Evolutionary conservation across 208 protist species (phyloP), one percentile per base, ranked within the genome.

Genomic region (Novymonas esmeraldas): DNA sequence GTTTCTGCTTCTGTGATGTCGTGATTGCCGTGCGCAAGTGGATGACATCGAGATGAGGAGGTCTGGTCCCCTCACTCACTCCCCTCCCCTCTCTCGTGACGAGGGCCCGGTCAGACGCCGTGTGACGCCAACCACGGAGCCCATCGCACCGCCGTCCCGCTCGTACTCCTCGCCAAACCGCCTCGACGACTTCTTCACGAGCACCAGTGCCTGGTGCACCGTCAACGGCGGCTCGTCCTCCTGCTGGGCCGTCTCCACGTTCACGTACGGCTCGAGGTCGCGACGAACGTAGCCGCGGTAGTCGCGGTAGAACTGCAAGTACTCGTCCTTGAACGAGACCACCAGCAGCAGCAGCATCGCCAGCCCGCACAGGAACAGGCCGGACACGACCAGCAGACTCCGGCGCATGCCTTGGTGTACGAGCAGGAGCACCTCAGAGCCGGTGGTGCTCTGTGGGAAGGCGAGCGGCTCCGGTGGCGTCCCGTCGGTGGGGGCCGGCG

Each of bases 121-220:
- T 62, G 70, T n/a, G 55, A 76, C 44, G 6, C 48, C 46, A 2
- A 54, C 29, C 42, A 84, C 66, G 6, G 72, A 73, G 16, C 45
- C 14, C 49, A 78, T 29, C 22, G 71, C 73, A 33, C 82, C 82
- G 18, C 78, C 78, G 24, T 78, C 60, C 39, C 79, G 69, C n/a
- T 79, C 57, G 57, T 81, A 81, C 57, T 84, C 73, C 52, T 79
- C 54, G 50, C 85, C 81, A 70, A 85, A 87, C 0, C 73, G 61
- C 70, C 89, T 73, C 3, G 84, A 82, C 4, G 78, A 72, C 55
- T 83, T 83, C 76, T 95, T 95, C 11, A 79, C 54, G 31, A 89
- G 29, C 3, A 92, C 66, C 33, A 93, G 50, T 16, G 76, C 61
- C 60, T 75, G 50, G 16, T 84, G 79, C 33, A 87, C 34, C 24